Evolutionary conservation across 108 stramenopile genomes (phyloP), one percentile per base, ranked within the genome.

Genomic region (Mayamaea pseudoterrestris): DNA sequence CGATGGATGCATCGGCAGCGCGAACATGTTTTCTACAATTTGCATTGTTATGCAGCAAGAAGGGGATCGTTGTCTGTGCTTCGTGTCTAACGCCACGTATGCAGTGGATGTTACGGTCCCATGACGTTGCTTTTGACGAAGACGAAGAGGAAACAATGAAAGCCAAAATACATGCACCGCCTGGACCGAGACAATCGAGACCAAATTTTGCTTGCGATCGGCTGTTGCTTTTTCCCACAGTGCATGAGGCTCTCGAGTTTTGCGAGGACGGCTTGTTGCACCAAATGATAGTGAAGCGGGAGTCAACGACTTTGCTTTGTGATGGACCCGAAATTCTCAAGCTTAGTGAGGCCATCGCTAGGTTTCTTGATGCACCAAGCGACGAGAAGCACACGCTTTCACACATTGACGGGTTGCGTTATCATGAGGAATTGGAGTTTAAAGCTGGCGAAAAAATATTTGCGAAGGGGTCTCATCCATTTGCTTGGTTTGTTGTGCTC

Each of bases 41-140:
- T 8, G 78, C 63, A 23, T 83, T 78, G 46, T 49, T 80, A 50
- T 77, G 76, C 28, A 55, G 61, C 49, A 80, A 83, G 42, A 54
- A 66, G 36, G 61, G 63, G 0, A 78, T 88, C 25, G 39, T 78
- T 18, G 63, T 88, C 11, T 82, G 78, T 58, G 86, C 76, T 3
- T 57, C 76, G 11, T 72, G 86, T 18, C 67, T 64, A 1, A 50
- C 64, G 35, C 71, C 78, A 18, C 53, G 74, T n/a, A 77, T 80
- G 2, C 78, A 82, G n/a, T 88, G 86, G 80, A 82, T 83, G 76
- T 53, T 88, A 34, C 70, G 86, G 7, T 68, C 68, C 32, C 86
- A 88, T 43, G 61, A 69, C 40, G 86, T 74, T 34, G 74, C 78
- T 0, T 71, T 70, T 42, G 27, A 47, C 25, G 31, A 60, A 11